Conservation (phyloP, 1,139 yeast genomes). For the Tardiomyces depauwii region DNA sequence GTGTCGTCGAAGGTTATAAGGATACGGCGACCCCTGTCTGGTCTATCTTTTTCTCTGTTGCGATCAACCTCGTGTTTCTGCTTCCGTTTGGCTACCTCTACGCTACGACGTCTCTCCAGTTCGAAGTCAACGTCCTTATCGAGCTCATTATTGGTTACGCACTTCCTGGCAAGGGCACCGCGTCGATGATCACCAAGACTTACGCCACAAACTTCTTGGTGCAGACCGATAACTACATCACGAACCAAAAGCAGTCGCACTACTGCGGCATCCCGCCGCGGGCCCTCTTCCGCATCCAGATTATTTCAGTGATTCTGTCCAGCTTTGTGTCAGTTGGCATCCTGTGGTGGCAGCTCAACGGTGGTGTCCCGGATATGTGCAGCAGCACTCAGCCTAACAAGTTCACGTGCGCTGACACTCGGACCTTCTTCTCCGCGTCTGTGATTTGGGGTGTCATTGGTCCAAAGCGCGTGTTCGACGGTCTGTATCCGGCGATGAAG, state of each 20-base stretch:
- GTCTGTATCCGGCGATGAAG: conserved; percentile 36
- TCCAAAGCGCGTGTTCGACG: conserved; percentile 44
- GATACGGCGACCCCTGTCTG: conserved; percentile 35
- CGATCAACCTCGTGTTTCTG: conserved; percentile 14
- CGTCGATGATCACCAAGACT: conserved; percentile 45
- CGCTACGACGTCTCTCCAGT: conserved; percentile 39
- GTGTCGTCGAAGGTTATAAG: conserved; percentile 36
- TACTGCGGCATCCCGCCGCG: conserved; percentile 51
- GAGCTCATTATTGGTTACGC: conserved; percentile 52
- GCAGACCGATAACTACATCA: conserved; percentile 48
- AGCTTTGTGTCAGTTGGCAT: conserved; percentile 42
- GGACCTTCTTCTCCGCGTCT: conserved; percentile 40
- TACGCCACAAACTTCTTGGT: conserved; percentile 49
- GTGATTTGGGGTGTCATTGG: conserved; percentile 59
- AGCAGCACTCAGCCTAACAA: conserved; percentile 26
- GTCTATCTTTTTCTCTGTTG: conserved; percentile 45
- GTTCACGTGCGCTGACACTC: conserved; percentile 29
- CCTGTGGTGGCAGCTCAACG: conserved; percentile 38
- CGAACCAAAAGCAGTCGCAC: conserved; percentile 50
- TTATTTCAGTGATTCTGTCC: conserved; percentile 30
- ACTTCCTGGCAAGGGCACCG: conserved; percentile 50
- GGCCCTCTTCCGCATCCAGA: conserved; percentile 48
- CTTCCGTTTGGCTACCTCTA: conserved; percentile 25
- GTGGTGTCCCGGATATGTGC: conserved; percentile 39
- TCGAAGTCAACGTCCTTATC: conserved; percentile 45